Conservation (phyloP, 2,329 filamentous ascomycete species). For the Exophiala bonariae region DNA sequence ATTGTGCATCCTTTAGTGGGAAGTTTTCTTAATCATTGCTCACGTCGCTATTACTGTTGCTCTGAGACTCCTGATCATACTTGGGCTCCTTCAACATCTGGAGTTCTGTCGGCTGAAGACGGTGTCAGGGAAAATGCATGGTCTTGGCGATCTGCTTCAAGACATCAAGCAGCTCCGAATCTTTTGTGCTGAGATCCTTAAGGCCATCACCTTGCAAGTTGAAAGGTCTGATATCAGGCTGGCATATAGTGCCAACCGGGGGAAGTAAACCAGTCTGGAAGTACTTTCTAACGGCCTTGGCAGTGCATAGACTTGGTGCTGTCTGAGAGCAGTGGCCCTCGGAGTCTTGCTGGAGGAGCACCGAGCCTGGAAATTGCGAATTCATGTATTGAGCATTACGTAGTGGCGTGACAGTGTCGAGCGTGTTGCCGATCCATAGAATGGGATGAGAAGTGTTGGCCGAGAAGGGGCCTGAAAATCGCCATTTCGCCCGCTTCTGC, state of each 20-base stretch:
- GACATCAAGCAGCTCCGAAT: background rate
- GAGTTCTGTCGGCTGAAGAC: no score
- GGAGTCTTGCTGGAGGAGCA: constrained; percentile 45
- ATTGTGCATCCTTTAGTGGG: no score
- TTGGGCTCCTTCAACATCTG: no score
- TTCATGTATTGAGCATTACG: constrained; percentile 28
- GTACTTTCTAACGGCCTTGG: constrained; percentile 38
- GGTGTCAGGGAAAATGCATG: background rate
- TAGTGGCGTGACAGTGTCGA: constrained; percentile 31
- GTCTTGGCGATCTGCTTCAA: background rate
- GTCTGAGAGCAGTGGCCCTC: constrained; percentile 34
- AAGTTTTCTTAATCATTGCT: no score
- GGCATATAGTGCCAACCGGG: constrained; percentile 33
- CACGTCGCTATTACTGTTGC: no score
- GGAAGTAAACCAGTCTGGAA: constrained; percentile 43
- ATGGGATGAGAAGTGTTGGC: constrained; percentile 28
- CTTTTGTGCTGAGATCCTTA: background rate
- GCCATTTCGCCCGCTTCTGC: constrained; percentile 28
- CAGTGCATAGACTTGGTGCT: constrained; percentile 37
- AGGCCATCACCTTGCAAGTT: background rate
- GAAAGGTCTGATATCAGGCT: constrained; percentile 36
- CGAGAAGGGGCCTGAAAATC: constrained; percentile 28
- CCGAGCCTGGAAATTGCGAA: constrained; percentile 27
- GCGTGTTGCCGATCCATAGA: constrained; percentile 29
- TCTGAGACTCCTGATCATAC: no score